Evolutionary conservation across 257 asterid species (phyloP).

Genomic region (Solanum chaucha): DNA sequence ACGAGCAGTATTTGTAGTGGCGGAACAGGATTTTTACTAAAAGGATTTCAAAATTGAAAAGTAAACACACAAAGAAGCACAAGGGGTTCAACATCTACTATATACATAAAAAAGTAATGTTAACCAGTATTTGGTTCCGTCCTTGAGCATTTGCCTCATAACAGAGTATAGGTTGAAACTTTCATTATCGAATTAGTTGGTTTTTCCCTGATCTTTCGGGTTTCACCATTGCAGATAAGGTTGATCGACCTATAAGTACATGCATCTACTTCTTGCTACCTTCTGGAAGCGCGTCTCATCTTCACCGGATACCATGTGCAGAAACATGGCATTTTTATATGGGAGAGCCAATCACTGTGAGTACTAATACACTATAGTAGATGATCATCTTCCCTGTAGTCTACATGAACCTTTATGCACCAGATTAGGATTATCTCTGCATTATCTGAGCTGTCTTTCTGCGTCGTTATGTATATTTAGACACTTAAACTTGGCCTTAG

Average conservation of each 20-base stretch:
- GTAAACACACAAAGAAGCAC: background rate
- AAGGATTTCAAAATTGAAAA: background rate
- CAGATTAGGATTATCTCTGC: background rate
- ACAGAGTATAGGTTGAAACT: background rate
- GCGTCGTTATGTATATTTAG: background rate
- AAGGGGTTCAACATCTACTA: background rate
- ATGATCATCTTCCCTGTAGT: background rate
- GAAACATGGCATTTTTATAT: constrained; percentile 89
- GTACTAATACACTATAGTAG: background rate
- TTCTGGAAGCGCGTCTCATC: constrained; percentile 67
- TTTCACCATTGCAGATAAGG: constrained; percentile 49
- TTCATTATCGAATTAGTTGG: background rate
- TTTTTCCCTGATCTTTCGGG: background rate
- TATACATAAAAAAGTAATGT: too few species aligned
- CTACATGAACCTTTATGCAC: background rate
- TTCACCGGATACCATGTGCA: constrained; percentile 86
- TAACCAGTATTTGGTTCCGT: background rate
- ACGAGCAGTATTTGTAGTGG: background rate
- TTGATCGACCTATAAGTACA: constrained; percentile 86
- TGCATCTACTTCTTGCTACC: constrained; percentile 87
- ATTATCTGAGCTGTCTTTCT: background rate
- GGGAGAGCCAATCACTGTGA: constrained; percentile 82
- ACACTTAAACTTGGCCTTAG: background rate
- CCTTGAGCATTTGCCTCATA: background rate
- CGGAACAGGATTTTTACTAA: background rate